Evolutionary conservation across 129 eudicot genomes (phyloP).

Genomic region (sunflower (Helianthus annuus)): DNA sequence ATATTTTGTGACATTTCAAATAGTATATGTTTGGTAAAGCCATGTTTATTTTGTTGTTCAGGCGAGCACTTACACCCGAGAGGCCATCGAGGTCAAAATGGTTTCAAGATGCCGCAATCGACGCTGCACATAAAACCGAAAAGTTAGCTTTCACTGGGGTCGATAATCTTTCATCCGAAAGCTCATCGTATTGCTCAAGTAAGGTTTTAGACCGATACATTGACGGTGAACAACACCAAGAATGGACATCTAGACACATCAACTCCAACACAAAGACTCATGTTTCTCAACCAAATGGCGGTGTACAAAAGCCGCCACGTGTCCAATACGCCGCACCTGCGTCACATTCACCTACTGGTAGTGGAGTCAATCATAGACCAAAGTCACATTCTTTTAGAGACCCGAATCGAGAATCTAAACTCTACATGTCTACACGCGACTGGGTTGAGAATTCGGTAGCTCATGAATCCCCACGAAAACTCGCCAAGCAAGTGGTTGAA

Average conservation of each 20-base stretch:
- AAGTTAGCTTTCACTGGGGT: constrained; percentile 24
- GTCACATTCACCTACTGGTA: constrained; percentile 56
- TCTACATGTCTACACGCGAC: constrained; percentile 51
- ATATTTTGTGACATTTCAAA: not conserved
- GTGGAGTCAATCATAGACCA: constrained; percentile 54
- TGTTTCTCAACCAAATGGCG: constrained; percentile 39
- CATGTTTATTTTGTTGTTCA: constrained; percentile 25
- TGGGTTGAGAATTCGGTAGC: constrained; percentile 55
- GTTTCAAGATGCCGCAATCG: constrained; percentile 34
- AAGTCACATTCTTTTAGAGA: constrained; percentile 78
- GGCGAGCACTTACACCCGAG: constrained; percentile 77
- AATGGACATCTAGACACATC: constrained; percentile 36
- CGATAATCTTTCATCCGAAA: constrained; percentile 56
- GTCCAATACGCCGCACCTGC: constrained; percentile 50
- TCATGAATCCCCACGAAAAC: constrained; percentile 72
- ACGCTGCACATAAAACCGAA: constrained; percentile 37
- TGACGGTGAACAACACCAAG: constrained; percentile 87
- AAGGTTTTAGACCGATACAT: constrained; percentile 87
- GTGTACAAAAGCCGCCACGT: constrained; percentile 55
- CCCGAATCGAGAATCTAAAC: constrained; percentile 44
- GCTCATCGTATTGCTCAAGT: constrained; percentile 68
- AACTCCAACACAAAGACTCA: constrained; percentile 37
- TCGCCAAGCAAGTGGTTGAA: constrained; percentile 91
- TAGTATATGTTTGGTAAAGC: not conserved
- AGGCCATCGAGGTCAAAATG: constrained; percentile 53